phyloP scores from a whole-genome alignment of 768 basidiomycete species.

The Mycena sanguinolenta region DNA sequence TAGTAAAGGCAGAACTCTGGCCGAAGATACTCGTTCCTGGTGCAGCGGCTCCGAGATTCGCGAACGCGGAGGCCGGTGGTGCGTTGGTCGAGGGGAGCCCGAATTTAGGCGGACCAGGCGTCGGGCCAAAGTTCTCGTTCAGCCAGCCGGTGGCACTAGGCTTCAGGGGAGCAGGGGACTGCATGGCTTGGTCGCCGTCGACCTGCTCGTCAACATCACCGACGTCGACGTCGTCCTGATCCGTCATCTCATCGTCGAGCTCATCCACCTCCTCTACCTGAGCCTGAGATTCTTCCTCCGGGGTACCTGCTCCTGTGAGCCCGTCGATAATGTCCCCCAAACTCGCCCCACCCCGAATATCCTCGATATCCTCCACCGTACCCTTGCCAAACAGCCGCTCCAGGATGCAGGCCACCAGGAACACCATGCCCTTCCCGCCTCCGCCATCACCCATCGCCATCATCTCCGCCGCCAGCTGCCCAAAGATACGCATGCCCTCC shows the following conservation, averaged over 20 bases:
- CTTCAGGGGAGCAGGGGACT: constrained; percentile 18
- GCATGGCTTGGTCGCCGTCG: constrained; percentile 26
- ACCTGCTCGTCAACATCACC: constrained; percentile 4
- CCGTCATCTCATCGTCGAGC: constrained; percentile 26
- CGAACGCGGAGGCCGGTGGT: constrained; percentile 53
- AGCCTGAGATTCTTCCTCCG: constrained; percentile 41
- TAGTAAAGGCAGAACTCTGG: constrained; percentile 52
- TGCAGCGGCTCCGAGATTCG: constrained; percentile 49
- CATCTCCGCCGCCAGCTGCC: constrained; percentile 70
- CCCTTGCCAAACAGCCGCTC: constrained; percentile 89
- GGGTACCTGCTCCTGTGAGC: constrained; percentile 44
- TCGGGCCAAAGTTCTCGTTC: constrained; percentile 26
- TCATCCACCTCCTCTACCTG: constrained; percentile 44
- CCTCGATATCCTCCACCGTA: constrained; percentile 82
- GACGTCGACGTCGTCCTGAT: constrained; percentile 26
- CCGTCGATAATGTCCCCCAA: constrained; percentile 82
- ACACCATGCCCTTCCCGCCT: constrained; percentile 73
- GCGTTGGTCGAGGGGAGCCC: constrained; percentile 33
- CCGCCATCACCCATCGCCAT: constrained; percentile 77
- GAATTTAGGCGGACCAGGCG: constrained; percentile 32
- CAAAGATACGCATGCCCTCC: constrained; percentile 78
- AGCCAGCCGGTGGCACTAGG: constrained; percentile 29
- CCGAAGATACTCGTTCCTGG: constrained; percentile 52
- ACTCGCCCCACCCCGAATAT: constrained; percentile 67
- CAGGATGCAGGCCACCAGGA: constrained; percentile 89